phyloP scores from a whole-genome alignment of 768 basidiomycete genomes.

The Megacollybia marginata region DNA sequence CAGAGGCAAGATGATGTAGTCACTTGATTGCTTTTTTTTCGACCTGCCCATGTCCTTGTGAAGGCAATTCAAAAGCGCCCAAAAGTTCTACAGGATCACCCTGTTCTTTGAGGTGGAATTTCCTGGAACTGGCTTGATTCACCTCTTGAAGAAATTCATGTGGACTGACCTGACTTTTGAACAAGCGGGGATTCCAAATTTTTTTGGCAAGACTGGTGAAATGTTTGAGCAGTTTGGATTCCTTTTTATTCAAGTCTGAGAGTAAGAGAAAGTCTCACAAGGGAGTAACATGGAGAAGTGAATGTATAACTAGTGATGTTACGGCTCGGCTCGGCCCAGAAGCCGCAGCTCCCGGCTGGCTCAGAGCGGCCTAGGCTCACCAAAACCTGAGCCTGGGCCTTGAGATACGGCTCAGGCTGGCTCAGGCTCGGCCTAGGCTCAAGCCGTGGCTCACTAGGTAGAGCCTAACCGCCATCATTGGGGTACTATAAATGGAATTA shows the following conservation, averaged over 20 bases:
- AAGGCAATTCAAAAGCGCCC: slow-evolving; percentile 83
- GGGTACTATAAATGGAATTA: too few species aligned
- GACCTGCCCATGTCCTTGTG: slow-evolving; percentile 93
- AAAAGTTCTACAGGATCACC: slow-evolving; percentile 97
- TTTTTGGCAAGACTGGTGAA: slow-evolving; percentile 87
- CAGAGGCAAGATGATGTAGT: slow-evolving; percentile 20
- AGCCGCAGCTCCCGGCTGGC: too few species aligned
- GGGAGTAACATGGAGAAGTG: slow-evolving; percentile 85
- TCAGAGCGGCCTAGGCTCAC: too few species aligned
- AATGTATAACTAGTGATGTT: too few species aligned
- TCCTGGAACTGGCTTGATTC: slow-evolving; percentile 77
- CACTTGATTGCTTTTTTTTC: slow-evolving; percentile 88
- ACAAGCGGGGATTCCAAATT: slow-evolving; percentile 91
- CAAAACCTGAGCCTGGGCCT: too few species aligned
- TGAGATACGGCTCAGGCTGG: too few species aligned
- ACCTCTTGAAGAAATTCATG: slow-evolving; percentile 99
- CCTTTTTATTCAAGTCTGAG: slow-evolving; percentile 63
- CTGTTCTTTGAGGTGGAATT: slow-evolving; percentile 88
- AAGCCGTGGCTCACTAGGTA: too few species aligned
- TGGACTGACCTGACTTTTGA: slow-evolving; percentile 98
- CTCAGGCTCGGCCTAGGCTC: too few species aligned
- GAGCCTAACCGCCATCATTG: too few species aligned
- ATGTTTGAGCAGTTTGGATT: slow-evolving; percentile 81
- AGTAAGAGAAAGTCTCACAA: slow-evolving; percentile 84
- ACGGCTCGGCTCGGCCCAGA: too few species aligned